phyloP scores from a whole-genome alignment of 345 rosid genomes.

The Bruguiera parviflora region DNA sequence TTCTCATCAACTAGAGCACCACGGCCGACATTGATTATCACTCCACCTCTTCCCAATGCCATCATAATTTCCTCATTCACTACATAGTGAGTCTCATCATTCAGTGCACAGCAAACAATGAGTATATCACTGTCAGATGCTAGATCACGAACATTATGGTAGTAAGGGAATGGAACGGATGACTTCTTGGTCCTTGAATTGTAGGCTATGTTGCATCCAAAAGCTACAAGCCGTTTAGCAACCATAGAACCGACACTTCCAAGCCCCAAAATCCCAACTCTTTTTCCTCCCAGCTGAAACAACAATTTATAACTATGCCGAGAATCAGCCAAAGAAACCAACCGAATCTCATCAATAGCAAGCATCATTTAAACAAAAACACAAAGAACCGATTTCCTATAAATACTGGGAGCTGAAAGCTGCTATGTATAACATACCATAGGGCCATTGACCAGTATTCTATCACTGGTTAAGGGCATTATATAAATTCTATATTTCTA shows the following conservation, averaged over 20 bases:
- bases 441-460: too few relatives aligned
- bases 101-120: slow-evolving; percentile 10
- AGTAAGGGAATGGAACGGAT: slow-evolving; percentile 15
- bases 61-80: slow-evolving; percentile 15
- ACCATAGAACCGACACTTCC: slow-evolving; percentile 20
- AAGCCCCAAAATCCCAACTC: slow-evolving; percentile 24
- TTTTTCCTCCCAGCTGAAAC: slow-evolving; percentile 21
- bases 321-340: too few relatives aligned
- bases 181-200: slow-evolving; percentile 19
- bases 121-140: slow-evolving; percentile 17
- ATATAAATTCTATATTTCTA: too few relatives aligned
- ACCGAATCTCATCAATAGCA: too few relatives aligned
- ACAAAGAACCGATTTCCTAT: too few relatives aligned
- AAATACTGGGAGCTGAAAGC: too few relatives aligned
- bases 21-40: slow-evolving; percentile 24
- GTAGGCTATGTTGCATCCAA: slow-evolving; percentile 23
- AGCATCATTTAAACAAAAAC: too few relatives aligned
- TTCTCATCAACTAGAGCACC: slow-evolving; percentile 22
- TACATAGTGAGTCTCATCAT: slow-evolving; percentile 10
- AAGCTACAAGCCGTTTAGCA: slow-evolving; percentile 17
- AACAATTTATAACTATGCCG: background rate
- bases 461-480: too few relatives aligned
- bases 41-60: slow-evolving; percentile 17
- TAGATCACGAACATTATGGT: slow-evolving; percentile 5
- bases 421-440: too few relatives aligned